Base-by-base conservation (phyloP, 164 flowering plant species). In the Houttuynia cordata region DNA sequence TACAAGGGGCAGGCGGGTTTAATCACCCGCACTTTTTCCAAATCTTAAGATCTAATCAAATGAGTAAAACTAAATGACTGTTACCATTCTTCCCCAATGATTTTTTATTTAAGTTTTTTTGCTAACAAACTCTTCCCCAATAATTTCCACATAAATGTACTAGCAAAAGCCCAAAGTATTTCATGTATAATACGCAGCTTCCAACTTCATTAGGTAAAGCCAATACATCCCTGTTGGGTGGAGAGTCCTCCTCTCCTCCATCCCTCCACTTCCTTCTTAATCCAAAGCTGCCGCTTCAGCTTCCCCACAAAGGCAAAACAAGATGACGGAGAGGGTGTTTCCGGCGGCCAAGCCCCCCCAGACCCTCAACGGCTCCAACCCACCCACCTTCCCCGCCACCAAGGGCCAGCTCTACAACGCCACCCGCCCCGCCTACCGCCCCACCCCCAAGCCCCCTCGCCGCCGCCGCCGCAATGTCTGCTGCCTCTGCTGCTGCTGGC, bases 321-420 rank as follows among this genome's bases (percentile, higher is more conserved):
- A 37, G 18, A 82, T 82, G 86, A 47, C 80, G 1, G 86, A 82
- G 62, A 68, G 72, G 37, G 78, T 82, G 51, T 71, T 78, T 62
- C 85, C 91, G 0, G 63, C 87, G 0, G 53, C 79, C 39, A 51
- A 39, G 9, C 63, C 75, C 59, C 63, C 75, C 59, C 56, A 67
- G 59, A 49, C 71, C 62, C 25, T 45, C 53, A 55, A 64, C 58
- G 49, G 57, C n/a, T 25, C 21, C 25, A 23, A 10, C 54, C 70
- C 60, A 25, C 67, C 77, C 3, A 1, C 79, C 12, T 79, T 77
- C 24, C 91, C 93, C 0, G 72, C 84, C 40, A 71, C 84, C 51
- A 87, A 86, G 60, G 63, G 86, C 30, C 91, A 86, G 49, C 73
- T 76, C 45, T 87, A 86, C 80, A 74, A 81, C 57, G 79, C 85